Evolutionary conservation across 768 basidiomycete genomes (phyloP), one percentile per base, ranked within the genome.

Genomic region (Naganishia onofrii): DNA sequence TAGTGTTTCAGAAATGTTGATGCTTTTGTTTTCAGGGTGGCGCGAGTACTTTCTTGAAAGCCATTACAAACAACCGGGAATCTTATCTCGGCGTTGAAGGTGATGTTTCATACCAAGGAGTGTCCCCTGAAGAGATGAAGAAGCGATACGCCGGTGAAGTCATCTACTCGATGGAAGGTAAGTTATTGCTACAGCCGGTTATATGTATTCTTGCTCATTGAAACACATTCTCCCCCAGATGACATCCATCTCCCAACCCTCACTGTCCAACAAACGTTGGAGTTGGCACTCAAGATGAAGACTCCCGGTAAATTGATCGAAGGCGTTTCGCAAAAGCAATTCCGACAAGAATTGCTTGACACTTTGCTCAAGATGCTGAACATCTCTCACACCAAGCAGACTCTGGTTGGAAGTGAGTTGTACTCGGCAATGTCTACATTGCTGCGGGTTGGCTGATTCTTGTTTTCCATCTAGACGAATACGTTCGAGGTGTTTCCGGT

Each of bases 231-330:
- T 31, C 46, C 29, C 31, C 15, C 91, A 82, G 91, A 92, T 74
- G 91, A 94, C 76, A 83, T 90, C 1, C 91, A 92, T 77, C 90
- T 93, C 74, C 89, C 92, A 6, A 90, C 89, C 12, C 84, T 95
- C 31, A 82, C 81, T 13, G 82, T 82, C 70, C 78, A 77, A 13
- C 79, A 83, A 69, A 83, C 82, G 0, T 83, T 96, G 34, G 82
- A 80, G 7, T 87, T 88, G 74, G 86, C 87, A 2, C 78, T 84
- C 8, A 74, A 76, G 0, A 88, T 86, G 21, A 88, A 91, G 29
- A 86, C 86, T 4, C 91, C 92, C 2, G 86, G 82, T 32, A 81
- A 80, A 3, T 86, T 88, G 34, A 71, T 85, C 8, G 87, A 86
- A 3, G 82, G 82, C 0, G 71, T 84, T 29, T 77, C 84, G 10